Percentiles rank a stretch among this genome's conserved stretches.
These are phyloP conservation scores for Camellia granthamiana DNA, from an alignment of 148 eudicot genomes.

Conservation along the genomic window DNA sequence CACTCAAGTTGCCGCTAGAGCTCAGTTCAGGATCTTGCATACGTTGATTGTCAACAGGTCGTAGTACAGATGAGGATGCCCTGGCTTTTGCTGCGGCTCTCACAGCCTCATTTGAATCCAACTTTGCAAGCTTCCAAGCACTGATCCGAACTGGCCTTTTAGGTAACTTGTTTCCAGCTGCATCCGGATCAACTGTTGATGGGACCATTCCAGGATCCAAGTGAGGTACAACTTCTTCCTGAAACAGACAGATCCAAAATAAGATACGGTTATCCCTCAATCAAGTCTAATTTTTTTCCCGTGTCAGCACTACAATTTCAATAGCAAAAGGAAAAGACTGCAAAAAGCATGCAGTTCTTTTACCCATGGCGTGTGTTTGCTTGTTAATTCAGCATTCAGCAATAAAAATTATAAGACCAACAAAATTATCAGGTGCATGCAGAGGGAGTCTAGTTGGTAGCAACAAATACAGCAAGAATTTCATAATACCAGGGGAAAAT, in stretches of 20 bases:
- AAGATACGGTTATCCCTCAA: background rate
- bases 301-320: background rate
- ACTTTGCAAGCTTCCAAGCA: conserved; percentile 93
- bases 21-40: conserved; percentile 47
- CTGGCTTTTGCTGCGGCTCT: conserved; percentile 96
- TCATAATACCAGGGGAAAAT: background rate
- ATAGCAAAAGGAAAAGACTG: background rate
- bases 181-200: conserved; percentile 92
- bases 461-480: background rate
- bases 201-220: conserved; percentile 94
- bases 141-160: conserved; percentile 67
- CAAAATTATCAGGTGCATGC: too few relatives aligned
- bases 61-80: conserved; percentile 89
- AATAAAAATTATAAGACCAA: background rate
- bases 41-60: conserved; percentile 63
- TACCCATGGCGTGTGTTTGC: background rate
- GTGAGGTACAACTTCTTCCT: conserved; percentile 98
- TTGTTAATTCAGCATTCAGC: background rate
- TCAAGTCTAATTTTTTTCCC: background rate
- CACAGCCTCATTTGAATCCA: conserved; percentile 77
- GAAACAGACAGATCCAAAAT: conserved; percentile 23
- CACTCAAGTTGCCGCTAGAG: conserved; percentile 83
- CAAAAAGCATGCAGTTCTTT: background rate
- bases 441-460: background rate
- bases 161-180: conserved; percentile 54